Percentiles rank a stretch among this genome's conserved stretches.
phyloP scores from a whole-genome alignment of 2,329 filamentous ascomycete species.

The Alternaria consortialis region DNA sequence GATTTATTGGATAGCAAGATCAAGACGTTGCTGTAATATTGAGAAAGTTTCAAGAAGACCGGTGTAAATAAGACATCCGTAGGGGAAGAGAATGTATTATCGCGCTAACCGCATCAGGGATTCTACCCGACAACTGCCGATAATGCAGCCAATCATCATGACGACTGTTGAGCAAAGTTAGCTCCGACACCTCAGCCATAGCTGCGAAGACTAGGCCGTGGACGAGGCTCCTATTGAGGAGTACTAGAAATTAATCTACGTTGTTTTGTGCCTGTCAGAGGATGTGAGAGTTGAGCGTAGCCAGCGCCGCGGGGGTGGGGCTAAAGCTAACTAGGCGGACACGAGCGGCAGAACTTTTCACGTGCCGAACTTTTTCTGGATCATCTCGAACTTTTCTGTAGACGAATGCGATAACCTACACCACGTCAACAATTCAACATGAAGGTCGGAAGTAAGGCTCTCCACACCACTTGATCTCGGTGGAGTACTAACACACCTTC shows the following conservation, averaged over 20 bases:
- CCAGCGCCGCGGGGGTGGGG: slow-evolving; percentile 16
- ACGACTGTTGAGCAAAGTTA: neutral
- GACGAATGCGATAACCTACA: slow-evolving; percentile 22
- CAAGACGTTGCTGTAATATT: neutral
- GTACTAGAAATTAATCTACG: neutral
- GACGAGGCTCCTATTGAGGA: neutral
- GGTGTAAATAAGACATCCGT: neutral
- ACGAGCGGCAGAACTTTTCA: slow-evolving; percentile 15
- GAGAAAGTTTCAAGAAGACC: neutral
- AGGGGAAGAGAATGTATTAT: slow-evolving; percentile 9
- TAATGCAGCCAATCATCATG: slow-evolving; percentile 24
- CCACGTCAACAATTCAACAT: slow-evolving; percentile 36
- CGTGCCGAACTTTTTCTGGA: slow-evolving; percentile 26
- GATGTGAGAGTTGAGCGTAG: neutral
- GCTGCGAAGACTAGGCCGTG: neutral
- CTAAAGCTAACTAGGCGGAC: slow-evolving; percentile 10
- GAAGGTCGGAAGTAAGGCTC: slow-evolving; percentile 55
- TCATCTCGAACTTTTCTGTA: slow-evolving; percentile 38
- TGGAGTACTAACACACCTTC: slow-evolving; percentile 14
- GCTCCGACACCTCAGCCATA: neutral
- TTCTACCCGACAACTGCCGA: slow-evolving; percentile 19
- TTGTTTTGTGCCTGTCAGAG: neutral
- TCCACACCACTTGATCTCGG: neutral
- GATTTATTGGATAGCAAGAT: neutral
- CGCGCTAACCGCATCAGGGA: slow-evolving; percentile 25